Percentiles rank a stretch among this genome's conserved stretches.
phyloP scores from a whole-genome alignment of 1,284 basidiomycete species.

The Ganoderma meredithae region DNA sequence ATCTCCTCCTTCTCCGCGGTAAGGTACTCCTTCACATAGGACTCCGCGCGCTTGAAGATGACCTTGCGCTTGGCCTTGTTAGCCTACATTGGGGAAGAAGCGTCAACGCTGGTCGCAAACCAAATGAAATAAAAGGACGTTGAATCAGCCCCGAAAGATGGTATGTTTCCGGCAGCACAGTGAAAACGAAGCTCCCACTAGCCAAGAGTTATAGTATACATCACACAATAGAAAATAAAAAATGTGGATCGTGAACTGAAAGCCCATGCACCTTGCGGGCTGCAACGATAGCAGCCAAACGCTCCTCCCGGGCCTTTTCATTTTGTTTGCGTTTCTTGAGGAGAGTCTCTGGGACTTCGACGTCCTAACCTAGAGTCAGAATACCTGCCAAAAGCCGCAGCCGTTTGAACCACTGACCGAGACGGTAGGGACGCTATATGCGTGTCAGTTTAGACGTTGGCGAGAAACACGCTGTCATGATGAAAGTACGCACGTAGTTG shows the following conservation, averaged over 20 bases:
- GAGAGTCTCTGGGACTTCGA: conserved; percentile 98
- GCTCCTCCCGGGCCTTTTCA: conserved; percentile 97
- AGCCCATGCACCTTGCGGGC: conserved; percentile 86
- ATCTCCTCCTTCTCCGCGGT: conserved; percentile 96
- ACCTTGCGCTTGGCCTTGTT: conserved; percentile 93
- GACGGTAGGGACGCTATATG: conserved; percentile 69
- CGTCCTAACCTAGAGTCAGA: conserved; percentile 56
- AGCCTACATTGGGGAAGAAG: conserved; percentile 58
- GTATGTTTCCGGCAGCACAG: conserved; percentile 89
- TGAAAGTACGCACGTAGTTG: conserved; percentile 43
- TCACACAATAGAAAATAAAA: conserved; percentile 59
- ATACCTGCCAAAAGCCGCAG: background rate
- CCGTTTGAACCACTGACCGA: conserved; percentile 57
- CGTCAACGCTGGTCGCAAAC: conserved; percentile 40
- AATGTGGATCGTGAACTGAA: conserved; percentile 11
- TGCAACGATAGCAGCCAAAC: conserved; percentile 84
- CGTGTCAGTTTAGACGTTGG: conserved; percentile 8
- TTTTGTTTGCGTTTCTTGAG: conserved; percentile 99
- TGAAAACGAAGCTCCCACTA: conserved; percentile 60
- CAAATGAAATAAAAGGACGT: background rate
- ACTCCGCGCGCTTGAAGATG: conserved; percentile 99
- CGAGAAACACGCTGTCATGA: background rate
- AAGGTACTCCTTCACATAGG: conserved; percentile 98
- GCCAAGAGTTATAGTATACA: conserved; percentile 85
- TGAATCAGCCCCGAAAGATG: conserved; percentile 97